phyloP scores from a whole-genome alignment of 106 monocot genomes.

The Apostasia ramifera region DNA sequence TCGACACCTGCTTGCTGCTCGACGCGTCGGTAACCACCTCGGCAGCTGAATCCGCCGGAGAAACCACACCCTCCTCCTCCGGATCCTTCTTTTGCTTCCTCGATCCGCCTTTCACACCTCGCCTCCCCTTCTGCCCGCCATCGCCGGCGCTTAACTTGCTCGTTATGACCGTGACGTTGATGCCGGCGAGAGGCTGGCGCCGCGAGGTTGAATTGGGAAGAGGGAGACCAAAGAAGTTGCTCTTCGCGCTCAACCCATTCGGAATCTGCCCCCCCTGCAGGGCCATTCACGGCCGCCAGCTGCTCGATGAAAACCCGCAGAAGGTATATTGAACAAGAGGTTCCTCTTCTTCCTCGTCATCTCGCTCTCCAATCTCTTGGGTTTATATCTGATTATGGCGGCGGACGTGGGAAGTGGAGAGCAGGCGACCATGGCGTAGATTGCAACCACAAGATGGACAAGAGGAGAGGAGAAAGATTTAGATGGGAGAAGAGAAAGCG shows the following conservation, averaged over 20 bases:
- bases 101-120: background rate
- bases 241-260: background rate
- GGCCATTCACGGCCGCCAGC: background rate
- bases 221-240: constrained; percentile 13
- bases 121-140: constrained; percentile 1
- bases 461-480: background rate
- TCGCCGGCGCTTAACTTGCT: background rate
- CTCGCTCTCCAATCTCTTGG: background rate
- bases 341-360: background rate
- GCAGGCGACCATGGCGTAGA: background rate
- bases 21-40: background rate
- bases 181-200: background rate
- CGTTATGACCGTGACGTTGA: background rate
- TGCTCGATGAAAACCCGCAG: background rate
- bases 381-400: background rate
- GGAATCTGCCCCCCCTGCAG: background rate
- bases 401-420: background rate
- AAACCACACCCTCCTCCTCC: background rate
- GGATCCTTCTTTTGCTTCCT: constrained; percentile 5
- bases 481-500: no score
- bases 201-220: background rate
- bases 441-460: constrained; percentile 3
- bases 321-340: background rate
- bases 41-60: background rate
- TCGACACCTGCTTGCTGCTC: constrained; percentile 7